Evolutionary conservation across 2,329 filamentous ascomycete species (phyloP), one percentile per base, ranked within the genome.

Genomic region (Chaetomium strumarium): DNA sequence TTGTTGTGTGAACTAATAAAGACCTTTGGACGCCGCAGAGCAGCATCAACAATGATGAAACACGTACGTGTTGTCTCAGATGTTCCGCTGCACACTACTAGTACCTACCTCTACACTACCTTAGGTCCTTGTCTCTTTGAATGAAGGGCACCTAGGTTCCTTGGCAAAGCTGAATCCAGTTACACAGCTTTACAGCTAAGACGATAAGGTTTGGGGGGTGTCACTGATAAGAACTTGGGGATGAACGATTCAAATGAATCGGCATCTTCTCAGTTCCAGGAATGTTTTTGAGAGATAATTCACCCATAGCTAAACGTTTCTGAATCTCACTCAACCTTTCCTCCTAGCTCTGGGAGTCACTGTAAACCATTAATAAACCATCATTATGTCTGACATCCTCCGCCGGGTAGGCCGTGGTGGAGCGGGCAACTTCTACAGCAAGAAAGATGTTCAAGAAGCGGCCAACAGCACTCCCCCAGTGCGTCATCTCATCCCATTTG

Each of bases 361-460:
- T 24, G 24, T 24, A 30, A 38, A 12, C 10, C 14, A 20, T 13
- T 37, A 20, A 7, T 24, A 30, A 38, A 12, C 10, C 14, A 20
- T 13, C 41, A 20, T 7, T 34, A 65, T 60, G 67, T 63, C 62
- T 53, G 77, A 77, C 60, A 70, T 71, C 46, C 77, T 76, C 58
- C 72, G 72, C 58, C 74, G 73, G 53, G 72, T 76, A 39, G 82
- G 83, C 51, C 78, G 83, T 45, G 83, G 83, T 49, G 83, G 83
- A 46, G 81, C 81, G 6, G 83, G 83, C 48, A 86, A 86, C 67
- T 83, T 77, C 65, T 76, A 75, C 62, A 72, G 72, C 62, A 73
- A 76, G 57, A 72, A 76, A 58, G 74, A 81, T 53, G 65, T 77
- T 24, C 72, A 79, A 29, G 73, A 77, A 30, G 70, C 67, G 42